Evolutionary conservation across 352 stramenopile species (phyloP), one percentile per base, ranked within the genome.

Genomic region (Phytophthora sansomeana): DNA sequence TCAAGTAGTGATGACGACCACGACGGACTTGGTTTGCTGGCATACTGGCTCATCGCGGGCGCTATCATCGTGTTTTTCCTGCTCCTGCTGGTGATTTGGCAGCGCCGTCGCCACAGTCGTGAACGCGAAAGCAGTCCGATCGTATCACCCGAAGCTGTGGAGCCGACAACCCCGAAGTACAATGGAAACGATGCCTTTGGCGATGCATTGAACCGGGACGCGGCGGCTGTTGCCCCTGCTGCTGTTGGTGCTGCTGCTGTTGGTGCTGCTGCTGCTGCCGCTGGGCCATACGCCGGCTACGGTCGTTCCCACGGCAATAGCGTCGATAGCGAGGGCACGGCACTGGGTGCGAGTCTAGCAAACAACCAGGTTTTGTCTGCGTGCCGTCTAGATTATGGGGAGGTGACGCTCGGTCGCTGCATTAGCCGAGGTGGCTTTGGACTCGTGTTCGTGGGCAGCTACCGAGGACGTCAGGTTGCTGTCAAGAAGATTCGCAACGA

Each of bases 401-500:
- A 85, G 19, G 58, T 85, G 14, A 53, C 56, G 4, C 66, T 83
- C 10, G 74, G 72, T 30, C 75, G 69, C n/a, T 72, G 59, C 39
- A 72, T 84, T 19, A 78, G 64, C 30, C 69, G 75, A 24, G 76
- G 76, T 6, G 76, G 73, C 9, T 84, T 79, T 11, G 76, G 76
- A n/a, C 68, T 81, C 10, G 73, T 84, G 14, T 81, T 76, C 26
- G 65, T 80, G n/a, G 76, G 76, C 19, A 71, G 63, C 32, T 74
- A 80, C 53, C 51, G 70, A 3, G 69, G 69, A 7, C 68, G 58
- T 2, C 72, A 80, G 32, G 74, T 84, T 16, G 76, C 76, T 21
- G 67, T 84, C 42, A 84, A 84, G 67, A 80, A 80, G 50, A 77
- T 80, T 24, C 71, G 67, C 61, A 78, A 75, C 44, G 71, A 78